These are phyloP conservation scores for Quercus berberidifolia DNA, from an alignment of 306 rosid genomes.

Conservation along the genomic window DNA sequence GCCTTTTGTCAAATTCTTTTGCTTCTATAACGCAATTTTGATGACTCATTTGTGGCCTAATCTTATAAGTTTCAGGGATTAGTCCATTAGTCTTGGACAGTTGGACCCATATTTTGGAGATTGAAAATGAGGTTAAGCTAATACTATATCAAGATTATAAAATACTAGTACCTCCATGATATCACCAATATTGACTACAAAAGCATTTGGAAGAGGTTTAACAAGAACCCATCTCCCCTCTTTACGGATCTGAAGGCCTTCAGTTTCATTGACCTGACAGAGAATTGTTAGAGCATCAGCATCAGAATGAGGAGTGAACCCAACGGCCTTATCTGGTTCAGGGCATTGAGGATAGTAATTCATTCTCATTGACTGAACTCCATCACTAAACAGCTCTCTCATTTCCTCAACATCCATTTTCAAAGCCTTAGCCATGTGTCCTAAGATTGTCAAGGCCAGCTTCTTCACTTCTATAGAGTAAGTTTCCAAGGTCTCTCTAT, in stretches of 20 bases:
- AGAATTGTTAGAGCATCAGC: slow-evolving; percentile 32
- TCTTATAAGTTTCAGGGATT: too few relatives aligned
- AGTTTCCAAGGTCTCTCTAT: slow-evolving; percentile 19
- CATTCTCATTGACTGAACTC: slow-evolving; percentile 27
- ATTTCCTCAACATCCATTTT: slow-evolving; percentile 19
- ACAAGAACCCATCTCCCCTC: slow-evolving; percentile 42
- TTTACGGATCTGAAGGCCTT: slow-evolving; percentile 41
- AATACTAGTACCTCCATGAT: too few relatives aligned
- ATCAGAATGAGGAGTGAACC: slow-evolving; percentile 32
- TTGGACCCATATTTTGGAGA: too few relatives aligned
- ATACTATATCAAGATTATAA: too few relatives aligned
- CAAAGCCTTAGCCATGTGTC: slow-evolving; percentile 21
- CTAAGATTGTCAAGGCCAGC: slow-evolving; percentile 1
- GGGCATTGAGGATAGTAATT: slow-evolving; percentile 47
- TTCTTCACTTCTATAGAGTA: slow-evolving; percentile 18
- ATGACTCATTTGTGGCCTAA: too few relatives aligned
- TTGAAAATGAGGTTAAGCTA: too few relatives aligned
- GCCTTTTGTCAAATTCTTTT: too few relatives aligned
- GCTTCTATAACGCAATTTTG: too few relatives aligned
- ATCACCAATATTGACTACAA: too few relatives aligned
- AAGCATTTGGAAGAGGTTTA: background rate
- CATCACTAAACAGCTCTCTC: slow-evolving; percentile 19
- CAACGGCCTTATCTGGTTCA: slow-evolving; percentile 30
- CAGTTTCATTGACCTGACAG: slow-evolving; percentile 34
- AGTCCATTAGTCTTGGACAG: too few relatives aligned